Percentiles rank a stretch among this genome's conserved stretches.
Conservation (phyloP, 2,329 filamentous ascomycete genomes). For the Graphiopsis chlorocephala region DNA sequence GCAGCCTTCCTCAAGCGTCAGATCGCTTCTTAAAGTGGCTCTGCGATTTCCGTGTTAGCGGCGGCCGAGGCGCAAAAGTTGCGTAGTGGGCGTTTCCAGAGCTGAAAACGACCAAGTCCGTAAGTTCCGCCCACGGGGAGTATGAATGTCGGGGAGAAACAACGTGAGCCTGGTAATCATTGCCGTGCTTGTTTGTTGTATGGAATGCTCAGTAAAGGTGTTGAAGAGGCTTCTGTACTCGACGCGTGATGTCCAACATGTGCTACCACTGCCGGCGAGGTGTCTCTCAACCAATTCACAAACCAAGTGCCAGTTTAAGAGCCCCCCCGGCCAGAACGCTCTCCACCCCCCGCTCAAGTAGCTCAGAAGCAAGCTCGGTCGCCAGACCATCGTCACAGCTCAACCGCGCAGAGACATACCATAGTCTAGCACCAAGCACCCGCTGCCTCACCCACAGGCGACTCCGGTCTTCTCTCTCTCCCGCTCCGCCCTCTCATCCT, state of each 20-base stretch:
- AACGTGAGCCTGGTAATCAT: neutral
- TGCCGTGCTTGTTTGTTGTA: neutral
- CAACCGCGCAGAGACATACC: constrained; percentile 5
- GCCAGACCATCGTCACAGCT: neutral
- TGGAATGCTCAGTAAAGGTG: neutral
- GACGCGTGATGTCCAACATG: neutral
- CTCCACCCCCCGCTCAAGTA: too few species aligned
- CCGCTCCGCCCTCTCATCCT: constrained; percentile 8
- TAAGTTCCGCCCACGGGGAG: neutral
- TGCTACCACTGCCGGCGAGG: neutral
- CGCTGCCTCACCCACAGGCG: neutral
- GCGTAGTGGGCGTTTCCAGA: neutral
- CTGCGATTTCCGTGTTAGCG: neutral
- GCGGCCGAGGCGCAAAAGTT: neutral
- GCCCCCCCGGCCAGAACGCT: neutral
- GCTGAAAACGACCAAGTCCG: neutral
- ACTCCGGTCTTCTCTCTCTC: neutral
- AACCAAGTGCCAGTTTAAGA: neutral
- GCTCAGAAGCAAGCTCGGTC: too few species aligned
- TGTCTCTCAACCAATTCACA: neutral
- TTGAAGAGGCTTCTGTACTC: neutral
- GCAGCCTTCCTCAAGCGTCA: neutral
- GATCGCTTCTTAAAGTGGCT: neutral
- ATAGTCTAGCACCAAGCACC: neutral
- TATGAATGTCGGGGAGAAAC: neutral